phyloP scores from a whole-genome alignment of 805 yeast species.

The Pichia cabralensis region DNA sequence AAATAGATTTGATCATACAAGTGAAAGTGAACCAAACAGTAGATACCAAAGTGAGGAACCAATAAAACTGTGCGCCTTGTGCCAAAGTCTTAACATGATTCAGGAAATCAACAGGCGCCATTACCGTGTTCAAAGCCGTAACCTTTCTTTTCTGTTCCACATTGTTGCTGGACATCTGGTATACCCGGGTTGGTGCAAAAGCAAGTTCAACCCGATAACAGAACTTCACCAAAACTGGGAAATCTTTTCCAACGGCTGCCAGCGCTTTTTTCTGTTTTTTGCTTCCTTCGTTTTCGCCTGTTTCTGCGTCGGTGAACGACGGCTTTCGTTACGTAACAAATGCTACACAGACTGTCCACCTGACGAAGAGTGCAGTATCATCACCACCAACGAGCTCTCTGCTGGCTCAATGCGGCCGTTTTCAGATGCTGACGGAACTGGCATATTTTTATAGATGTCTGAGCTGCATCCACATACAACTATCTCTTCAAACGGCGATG shows the following conservation, averaged over 20 bases:
- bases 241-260: no score
- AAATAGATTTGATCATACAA: constrained; percentile 33
- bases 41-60: constrained; percentile 56
- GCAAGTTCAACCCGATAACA: no score
- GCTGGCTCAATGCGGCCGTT: neutral
- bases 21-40: constrained; percentile 34
- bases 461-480: neutral
- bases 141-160: no score
- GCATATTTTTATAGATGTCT: constrained; percentile 24
- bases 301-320: no score
- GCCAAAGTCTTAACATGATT: constrained; percentile 12
- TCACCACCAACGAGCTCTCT: neutral
- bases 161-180: no score
- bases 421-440: neutral
- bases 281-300: no score
- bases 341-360: no score
- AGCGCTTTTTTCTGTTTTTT: no score
- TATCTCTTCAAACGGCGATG: no score
- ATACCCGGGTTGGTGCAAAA: no score
- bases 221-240: no score
- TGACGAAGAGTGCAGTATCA: neutral
- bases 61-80: constrained; percentile 52
- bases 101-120: neutral
- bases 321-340: no score
- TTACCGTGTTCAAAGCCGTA: neutral